phyloP scores from a whole-genome alignment of 2,329 filamentous ascomycete genomes.

The Penicillium sp. region DNA sequence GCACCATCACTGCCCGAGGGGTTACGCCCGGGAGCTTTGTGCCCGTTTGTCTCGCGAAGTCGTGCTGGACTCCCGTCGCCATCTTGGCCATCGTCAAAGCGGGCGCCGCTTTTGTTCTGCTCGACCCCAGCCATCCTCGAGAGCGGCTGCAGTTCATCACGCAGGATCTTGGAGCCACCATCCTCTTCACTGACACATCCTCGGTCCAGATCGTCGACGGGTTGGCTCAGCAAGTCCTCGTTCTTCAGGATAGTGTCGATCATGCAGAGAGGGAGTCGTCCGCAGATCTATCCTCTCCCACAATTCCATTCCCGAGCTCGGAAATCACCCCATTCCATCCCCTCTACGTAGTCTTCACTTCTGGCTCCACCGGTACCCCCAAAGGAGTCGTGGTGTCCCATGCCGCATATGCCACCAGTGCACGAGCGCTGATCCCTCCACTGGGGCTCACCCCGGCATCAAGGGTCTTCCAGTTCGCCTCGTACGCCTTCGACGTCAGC shows the following conservation, averaged over 20 bases:
- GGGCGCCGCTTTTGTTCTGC: conserved; percentile 32
- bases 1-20: conserved; percentile 38
- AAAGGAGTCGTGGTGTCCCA: conserved; percentile 21
- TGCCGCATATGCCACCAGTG: neutral
- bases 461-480: conserved; percentile 2
- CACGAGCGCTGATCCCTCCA: too few species aligned
- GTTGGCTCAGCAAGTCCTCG: neutral
- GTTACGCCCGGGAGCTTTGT: conserved; percentile 34
- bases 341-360: conserved; percentile 22
- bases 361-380: conserved; percentile 19
- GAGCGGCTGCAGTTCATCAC: conserved; percentile 5
- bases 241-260: neutral
- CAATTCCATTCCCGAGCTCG: too few species aligned
- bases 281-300: too few species aligned
- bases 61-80: conserved; percentile 32
- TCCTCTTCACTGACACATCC: neutral
- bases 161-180: neutral
- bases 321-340: neutral
- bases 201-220: neutral
- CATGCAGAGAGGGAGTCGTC: too few species aligned
- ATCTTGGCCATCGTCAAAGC: conserved; percentile 34
- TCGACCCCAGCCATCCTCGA: conserved; percentile 32
- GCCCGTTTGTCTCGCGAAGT: conserved; percentile 36
- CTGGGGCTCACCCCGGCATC: neutral
- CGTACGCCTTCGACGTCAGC: conserved; percentile 7